Evolutionary conservation across 176 grass and related monocot species (phyloP).

Genomic region (Ensete glaucum): DNA sequence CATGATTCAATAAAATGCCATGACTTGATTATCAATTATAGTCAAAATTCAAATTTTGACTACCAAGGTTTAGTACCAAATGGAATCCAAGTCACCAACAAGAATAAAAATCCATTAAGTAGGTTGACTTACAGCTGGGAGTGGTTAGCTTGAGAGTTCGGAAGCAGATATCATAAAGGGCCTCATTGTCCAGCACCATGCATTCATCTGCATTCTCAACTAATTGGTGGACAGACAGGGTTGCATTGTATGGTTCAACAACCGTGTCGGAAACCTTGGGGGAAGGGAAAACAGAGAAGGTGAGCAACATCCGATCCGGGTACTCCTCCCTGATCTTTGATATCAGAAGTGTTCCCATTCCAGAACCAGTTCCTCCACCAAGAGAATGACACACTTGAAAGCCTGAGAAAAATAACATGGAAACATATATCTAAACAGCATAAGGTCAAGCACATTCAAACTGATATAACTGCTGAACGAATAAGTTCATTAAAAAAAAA

Average conservation of each 20-base stretch:
- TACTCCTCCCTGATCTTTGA: conserved; percentile 81
- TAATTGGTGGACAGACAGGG: conserved; percentile 62
- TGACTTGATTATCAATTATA: no score
- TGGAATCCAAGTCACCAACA: no score
- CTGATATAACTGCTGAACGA: neutral
- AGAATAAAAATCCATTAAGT: neutral
- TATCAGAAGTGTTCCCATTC: conserved; percentile 70
- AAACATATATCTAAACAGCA: neutral
- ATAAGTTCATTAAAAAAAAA: neutral
- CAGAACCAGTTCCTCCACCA: conserved; percentile 73
- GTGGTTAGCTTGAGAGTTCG: conserved; percentile 61
- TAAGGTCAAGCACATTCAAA: neutral
- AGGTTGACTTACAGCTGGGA: conserved; percentile 39
- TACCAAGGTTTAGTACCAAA: no score
- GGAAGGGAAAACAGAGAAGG: conserved; percentile 63
- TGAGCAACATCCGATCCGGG: conserved; percentile 70
- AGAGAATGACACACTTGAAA: conserved; percentile 62
- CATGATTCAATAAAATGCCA: no score
- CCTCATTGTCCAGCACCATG: conserved; percentile 70
- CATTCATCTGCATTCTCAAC: conserved; percentile 80
- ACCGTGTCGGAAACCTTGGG: conserved; percentile 70
- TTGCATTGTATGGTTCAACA: conserved; percentile 69
- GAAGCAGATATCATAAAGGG: conserved; percentile 66
- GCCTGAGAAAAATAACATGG: conserved; percentile 30
- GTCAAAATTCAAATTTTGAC: no score